phyloP scores from a whole-genome alignment of 148 eudicot genomes.

The Dianthus caryophyllus region DNA sequence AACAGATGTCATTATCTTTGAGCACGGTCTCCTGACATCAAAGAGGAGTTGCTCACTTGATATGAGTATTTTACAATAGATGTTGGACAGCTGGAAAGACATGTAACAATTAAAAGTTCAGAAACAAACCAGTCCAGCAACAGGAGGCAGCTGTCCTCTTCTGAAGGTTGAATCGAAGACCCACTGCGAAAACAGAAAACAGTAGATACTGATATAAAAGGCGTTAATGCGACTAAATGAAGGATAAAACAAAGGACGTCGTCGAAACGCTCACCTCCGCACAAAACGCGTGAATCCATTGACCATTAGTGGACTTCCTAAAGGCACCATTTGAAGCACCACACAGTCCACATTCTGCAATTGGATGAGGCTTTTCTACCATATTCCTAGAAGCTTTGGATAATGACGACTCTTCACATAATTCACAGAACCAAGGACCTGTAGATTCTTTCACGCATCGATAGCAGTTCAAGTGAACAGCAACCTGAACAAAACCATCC shows the following conservation, averaged over 20 bases:
- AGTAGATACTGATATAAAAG: constrained; percentile 17
- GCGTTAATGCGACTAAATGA: background rate
- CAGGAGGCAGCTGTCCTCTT: constrained; percentile 75
- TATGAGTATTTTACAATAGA: background rate
- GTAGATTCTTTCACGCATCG: constrained; percentile 65
- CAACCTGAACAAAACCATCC: constrained; percentile 51
- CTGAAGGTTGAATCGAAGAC: constrained; percentile 74
- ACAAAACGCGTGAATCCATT: constrained; percentile 95
- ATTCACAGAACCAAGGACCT: constrained; percentile 95
- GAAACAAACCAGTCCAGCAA: constrained; percentile 71
- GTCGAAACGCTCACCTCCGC: constrained; percentile 60
- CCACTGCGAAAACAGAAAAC: constrained; percentile 56
- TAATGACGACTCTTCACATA: constrained; percentile 61
- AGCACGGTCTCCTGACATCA: constrained; percentile 53
- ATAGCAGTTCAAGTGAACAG: constrained; percentile 88
- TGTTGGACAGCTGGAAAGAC: background rate
- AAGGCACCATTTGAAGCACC: constrained; percentile 82
- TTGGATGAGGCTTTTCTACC: constrained; percentile 38
- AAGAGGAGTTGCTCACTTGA: constrained; percentile 9
- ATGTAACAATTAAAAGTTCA: background rate
- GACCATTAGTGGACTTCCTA: constrained; percentile 75
- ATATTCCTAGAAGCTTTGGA: constrained; percentile 43
- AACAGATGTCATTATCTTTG: constrained; percentile 60
- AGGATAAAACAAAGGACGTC: constrained; percentile 1
- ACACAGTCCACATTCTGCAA: constrained; percentile 78